Evolutionary conservation across 345 rosid genomes (phyloP), one percentile per base, ranked within the genome.

Genomic region (Arabidopsis arenosa): DNA sequence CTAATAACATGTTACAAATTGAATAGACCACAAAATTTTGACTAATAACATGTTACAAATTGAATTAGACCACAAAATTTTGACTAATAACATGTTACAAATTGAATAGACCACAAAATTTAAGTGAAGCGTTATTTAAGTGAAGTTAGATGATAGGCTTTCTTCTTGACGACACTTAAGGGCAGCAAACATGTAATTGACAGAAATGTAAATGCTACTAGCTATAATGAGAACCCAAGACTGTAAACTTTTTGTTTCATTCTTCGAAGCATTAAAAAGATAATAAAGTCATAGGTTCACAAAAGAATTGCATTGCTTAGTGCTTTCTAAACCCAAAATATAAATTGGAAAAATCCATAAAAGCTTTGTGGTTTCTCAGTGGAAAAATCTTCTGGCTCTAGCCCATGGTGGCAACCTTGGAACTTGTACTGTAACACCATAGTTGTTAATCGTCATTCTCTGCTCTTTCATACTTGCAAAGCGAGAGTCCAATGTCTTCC

Each of bases 381-480:
- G 62, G 51, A 63, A 74, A 75, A 84, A 83, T 32, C 86, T 54
- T 75, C 41, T 40, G 35, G 14, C 68, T 67, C 85, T 86, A 73
- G 70, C 79, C 96, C 96, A 88, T 7, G 94, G 96, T 66, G 78
- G 78, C 43, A 72, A 78, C 80, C 59, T 66, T 40, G 52, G 58
- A 68, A 53, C 79, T 12, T 73, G 86, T 40, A 83, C 64, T 57
- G 70, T 44, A 49, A 71, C 67, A 13, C 76, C 75, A 45, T 84
- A 64, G 57, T 71, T 70, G 63, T 14, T 49, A 68, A 60, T 39
- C 10, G 15, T 82, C 68, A 68, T 79, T 69, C 97, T 83, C 84
- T 88, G 85, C 81, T 90, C 87, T 80, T 84, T 90, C 90, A 90
- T 86, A 74, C 79, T 86, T 39, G 95, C 95, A 85, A 89, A 90